Evolutionary conservation across 805 yeast species (phyloP).

Genomic region (Lachancea waltii): DNA sequence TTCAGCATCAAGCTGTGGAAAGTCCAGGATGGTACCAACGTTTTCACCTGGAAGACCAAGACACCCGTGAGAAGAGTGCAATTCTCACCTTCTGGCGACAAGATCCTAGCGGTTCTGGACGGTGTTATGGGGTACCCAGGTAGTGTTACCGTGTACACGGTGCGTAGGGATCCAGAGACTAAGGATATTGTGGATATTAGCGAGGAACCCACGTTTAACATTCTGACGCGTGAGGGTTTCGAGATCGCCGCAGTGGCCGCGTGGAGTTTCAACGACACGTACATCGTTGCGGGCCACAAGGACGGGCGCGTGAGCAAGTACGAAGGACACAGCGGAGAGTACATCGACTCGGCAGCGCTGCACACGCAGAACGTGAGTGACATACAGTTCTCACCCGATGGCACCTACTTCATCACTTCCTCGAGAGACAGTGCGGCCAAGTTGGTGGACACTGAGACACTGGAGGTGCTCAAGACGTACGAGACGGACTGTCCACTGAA

Average conservation of each 20-base stretch:
- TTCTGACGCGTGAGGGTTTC: slow-evolving; percentile 53
- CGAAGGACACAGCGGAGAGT: slow-evolving; percentile 66
- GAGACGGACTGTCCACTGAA: slow-evolving; percentile 90
- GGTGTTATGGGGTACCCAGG: slow-evolving; percentile 89
- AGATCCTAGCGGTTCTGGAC: slow-evolving; percentile 73
- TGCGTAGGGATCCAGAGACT: slow-evolving; percentile 40
- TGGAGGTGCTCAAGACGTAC: slow-evolving; percentile 65
- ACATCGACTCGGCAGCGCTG: slow-evolving; percentile 48
- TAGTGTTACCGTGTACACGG: slow-evolving; percentile 58
- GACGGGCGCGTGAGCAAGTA: slow-evolving; percentile 81
- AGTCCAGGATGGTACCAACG: slow-evolving; percentile 67
- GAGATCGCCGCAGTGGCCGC: slow-evolving; percentile 75
- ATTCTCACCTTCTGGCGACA: slow-evolving; percentile 65
- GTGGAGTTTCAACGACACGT: slow-evolving; percentile 72
- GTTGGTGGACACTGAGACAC: slow-evolving; percentile 69
- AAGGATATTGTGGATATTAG: slow-evolving; percentile 33
- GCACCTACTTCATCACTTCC: slow-evolving; percentile 83
- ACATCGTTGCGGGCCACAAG: slow-evolving; percentile 79
- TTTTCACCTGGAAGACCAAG: slow-evolving; percentile 63
- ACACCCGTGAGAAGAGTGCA: slow-evolving; percentile 92
- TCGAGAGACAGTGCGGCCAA: slow-evolving; percentile 86
- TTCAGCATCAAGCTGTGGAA: slow-evolving; percentile 80
- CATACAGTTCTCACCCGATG: slow-evolving; percentile 81
- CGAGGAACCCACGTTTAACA: slow-evolving; percentile 51
- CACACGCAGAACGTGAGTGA: slow-evolving; percentile 83